A percentile compares a stretch with the other conserved stretches of the same genome.
Conservation (phyloP, 2,329 filamentous ascomycete genomes). For the Calonectria pauciramosa region DNA sequence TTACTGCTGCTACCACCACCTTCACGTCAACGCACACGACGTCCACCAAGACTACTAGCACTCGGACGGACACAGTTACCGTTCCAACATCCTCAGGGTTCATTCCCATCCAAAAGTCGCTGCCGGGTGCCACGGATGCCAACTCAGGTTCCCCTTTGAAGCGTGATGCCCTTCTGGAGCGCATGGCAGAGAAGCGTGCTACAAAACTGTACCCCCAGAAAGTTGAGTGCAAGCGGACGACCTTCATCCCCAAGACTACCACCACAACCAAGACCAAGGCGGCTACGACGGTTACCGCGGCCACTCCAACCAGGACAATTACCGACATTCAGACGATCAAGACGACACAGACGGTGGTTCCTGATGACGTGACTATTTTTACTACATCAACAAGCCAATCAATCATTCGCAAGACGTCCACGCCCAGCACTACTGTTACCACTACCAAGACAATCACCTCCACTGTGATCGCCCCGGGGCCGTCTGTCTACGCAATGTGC, state of each 20-base stretch:
- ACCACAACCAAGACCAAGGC: neutral
- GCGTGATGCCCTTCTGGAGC: neutral
- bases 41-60: neutral
- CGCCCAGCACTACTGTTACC: neutral
- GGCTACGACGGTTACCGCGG: neutral
- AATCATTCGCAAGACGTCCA: neutral
- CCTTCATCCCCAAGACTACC: neutral
- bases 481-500: neutral
- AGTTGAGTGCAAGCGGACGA: neutral
- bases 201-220: neutral
- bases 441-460: neutral
- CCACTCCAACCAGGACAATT: neutral
- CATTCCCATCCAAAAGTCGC: neutral
- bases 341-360: neutral
- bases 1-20: neutral
- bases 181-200: neutral
- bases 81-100: neutral
- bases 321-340: neutral
- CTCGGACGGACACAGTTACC: neutral
- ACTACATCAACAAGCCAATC: neutral
- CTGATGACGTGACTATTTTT: neutral
- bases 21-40: neutral
- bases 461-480: neutral
- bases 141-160: neutral
- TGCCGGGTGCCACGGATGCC: neutral